Evolutionary conservation across 768 basidiomycete genomes (phyloP), one percentile per base, ranked within the genome.

Genomic region (Fomitopsis serialis): DNA sequence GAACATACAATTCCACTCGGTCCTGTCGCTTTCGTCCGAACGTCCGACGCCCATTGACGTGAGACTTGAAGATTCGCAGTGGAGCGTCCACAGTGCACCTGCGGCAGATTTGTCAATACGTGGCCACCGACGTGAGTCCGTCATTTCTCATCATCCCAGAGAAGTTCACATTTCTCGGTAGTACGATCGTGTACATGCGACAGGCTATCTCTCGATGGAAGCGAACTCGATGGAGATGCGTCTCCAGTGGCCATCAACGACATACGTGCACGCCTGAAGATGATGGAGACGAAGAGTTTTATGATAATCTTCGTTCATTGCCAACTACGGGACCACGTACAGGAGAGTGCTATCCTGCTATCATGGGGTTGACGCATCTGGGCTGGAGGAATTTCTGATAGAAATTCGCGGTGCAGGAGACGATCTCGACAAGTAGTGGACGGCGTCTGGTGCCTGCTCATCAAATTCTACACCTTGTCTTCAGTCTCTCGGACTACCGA

Each of bases 301-400:
- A 68, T 44, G 48, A 58, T 9, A 56, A 55, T 3, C 57, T 49
- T 25, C 2, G 34, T 11, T 10, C 15, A 19, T 72, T 45, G 68
- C 68, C 6, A 45, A 64, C 17, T 73, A 70, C 57, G 72, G 70
- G 0, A 59, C 66, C 10, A 55, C 48, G n/a, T 72, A 65, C 54
- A 66, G 63, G 50, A 61, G 71, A 3, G 59, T 71, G 17, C 58
- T 55, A 0, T 56, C 54, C 11, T 56, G 61, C 43, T 19, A 42
- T 25, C 32, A 36, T 13, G 50, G 50, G 4, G 6, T 51, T 9
- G 42, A 51, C 27, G 17, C 2, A 11, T 24, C 4, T 25, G 50
- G 50, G 17, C 37, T 7, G 2, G 52, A 53, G 8, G 55, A 53
- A 35, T 3, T 51, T 19, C 37, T 55, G 4, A 24, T 51, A 6